These are phyloP conservation scores for Globisporangium acanthophoron DNA, from an alignment of 352 stramenopile genomes.

Conservation along the genomic window DNA sequence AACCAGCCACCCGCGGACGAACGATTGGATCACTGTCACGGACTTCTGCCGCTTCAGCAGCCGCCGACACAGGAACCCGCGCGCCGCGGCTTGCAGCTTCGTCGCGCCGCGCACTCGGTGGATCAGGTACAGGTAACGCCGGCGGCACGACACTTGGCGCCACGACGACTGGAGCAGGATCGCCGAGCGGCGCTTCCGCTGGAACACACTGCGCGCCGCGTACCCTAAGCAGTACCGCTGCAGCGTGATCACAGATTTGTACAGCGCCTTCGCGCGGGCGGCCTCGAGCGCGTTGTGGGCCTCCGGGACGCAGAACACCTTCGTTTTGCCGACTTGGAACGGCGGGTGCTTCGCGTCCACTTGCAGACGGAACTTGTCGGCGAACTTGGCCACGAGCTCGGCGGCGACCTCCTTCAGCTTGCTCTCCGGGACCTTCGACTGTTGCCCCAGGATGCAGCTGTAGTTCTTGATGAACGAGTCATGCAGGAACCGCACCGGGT, in stretches of 20 bases:
- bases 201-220: constrained; percentile 35
- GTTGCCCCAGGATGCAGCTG: constrained; percentile 53
- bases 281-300: constrained; percentile 66
- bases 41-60: constrained; percentile 37
- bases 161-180: constrained; percentile 54
- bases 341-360: constrained; percentile 42
- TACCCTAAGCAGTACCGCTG: constrained; percentile 76
- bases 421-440: constrained; percentile 31
- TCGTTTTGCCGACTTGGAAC: constrained; percentile 80
- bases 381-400: constrained; percentile 41
- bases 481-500: constrained; percentile 94
- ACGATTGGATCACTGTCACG: constrained; percentile 65
- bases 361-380: constrained; percentile 25
- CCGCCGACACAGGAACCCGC: constrained; percentile 40
- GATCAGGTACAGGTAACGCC: constrained; percentile 36
- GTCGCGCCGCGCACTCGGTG: constrained; percentile 35
- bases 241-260: constrained; percentile 65
- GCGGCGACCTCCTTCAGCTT: constrained; percentile 44
- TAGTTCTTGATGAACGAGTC: constrained; percentile 88
- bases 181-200: constrained; percentile 36
- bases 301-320: constrained; percentile 71
- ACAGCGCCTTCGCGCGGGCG: constrained; percentile 51
- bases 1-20: constrained; percentile 78
- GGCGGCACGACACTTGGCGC: constrained; percentile 40
- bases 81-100: constrained; percentile 42